These are phyloP conservation scores for Phytophthora sojae DNA, from an alignment of 352 stramenopile genomes.

Conservation along the genomic window DNA sequence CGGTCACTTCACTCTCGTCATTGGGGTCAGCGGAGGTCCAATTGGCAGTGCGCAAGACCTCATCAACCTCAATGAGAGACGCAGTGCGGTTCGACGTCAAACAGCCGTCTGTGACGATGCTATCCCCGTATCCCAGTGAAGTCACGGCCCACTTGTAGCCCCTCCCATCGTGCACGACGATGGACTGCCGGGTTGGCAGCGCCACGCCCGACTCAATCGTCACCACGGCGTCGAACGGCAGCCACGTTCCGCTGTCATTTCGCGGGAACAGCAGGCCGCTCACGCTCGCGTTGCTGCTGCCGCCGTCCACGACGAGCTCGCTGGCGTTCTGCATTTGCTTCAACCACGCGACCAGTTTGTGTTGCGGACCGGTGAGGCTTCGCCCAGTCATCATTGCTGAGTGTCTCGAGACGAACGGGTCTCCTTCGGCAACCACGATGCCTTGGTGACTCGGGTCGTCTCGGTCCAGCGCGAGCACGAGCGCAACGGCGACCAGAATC, in stretches of 20 bases:
- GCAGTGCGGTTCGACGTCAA: constrained; percentile 13
- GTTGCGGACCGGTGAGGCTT: constrained; percentile 19
- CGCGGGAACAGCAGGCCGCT: constrained; percentile 31
- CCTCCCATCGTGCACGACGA: constrained; percentile 29
- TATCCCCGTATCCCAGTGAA: constrained; percentile 25
- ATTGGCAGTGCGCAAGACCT: constrained; percentile 21
- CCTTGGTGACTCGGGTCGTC: neutral
- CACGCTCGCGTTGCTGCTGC: constrained; percentile 27
- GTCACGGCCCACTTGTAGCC: constrained; percentile 38
- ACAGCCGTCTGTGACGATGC: constrained; percentile 23
- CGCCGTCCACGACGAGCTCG: constrained; percentile 27
- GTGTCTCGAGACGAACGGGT: neutral
- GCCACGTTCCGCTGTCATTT: constrained; percentile 10
- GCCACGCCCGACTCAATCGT: constrained; percentile 13
- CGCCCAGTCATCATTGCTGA: constrained; percentile 18
- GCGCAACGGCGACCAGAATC: constrained; percentile 25
- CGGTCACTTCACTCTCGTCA: constrained; percentile 14
- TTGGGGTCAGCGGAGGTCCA: constrained; percentile 17
- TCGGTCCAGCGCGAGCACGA: constrained; percentile 31
- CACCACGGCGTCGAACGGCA: constrained; percentile 30
- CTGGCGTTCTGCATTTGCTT: constrained; percentile 27
- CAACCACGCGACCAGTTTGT: constrained; percentile 30
- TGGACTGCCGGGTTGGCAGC: constrained; percentile 24
- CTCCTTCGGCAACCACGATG: constrained; percentile 7
- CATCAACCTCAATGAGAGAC: constrained; percentile 19